These are phyloP conservation scores for Metschnikowia henanensis DNA, from an alignment of 805 yeast species.

Conservation along the genomic window DNA sequence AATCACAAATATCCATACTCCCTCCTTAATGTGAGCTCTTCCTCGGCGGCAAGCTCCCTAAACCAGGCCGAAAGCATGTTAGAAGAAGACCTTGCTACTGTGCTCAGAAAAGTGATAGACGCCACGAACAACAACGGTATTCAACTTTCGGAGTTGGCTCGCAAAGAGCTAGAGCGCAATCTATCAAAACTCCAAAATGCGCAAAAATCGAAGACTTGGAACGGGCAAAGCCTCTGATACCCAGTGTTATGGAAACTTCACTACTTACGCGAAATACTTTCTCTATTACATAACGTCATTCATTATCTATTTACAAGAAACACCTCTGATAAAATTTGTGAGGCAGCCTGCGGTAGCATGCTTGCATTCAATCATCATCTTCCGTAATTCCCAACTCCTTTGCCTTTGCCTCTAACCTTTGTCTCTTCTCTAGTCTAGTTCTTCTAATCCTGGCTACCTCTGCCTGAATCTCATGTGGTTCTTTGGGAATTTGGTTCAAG, in stretches of 20 bases:
- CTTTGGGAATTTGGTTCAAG: constrained; percentile 87
- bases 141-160: constrained; percentile 18
- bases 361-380: constrained; percentile 23
- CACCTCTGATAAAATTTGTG: no score
- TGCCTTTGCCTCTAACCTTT: constrained; percentile 70
- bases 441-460: constrained; percentile 85
- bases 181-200: constrained; percentile 18
- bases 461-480: constrained; percentile 86
- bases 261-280: neutral
- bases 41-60: neutral
- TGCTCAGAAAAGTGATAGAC: constrained; percentile 21
- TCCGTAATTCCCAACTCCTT: constrained; percentile 64
- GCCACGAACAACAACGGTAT: constrained; percentile 20
- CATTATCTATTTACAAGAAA: constrained; percentile 8
- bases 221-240: neutral
- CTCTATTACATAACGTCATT: no score
- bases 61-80: neutral
- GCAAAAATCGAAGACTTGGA: constrained; percentile 1
- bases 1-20: constrained; percentile 4
- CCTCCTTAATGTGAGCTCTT: constrained; percentile 1
- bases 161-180: constrained; percentile 29
- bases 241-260: neutral
- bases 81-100: constrained; percentile 17
- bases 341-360: neutral
- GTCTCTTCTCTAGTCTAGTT: constrained; percentile 72